Base-by-base conservation (phyloP, 1,284 basidiomycete species). In the Singerocomus rubriflavus region DNA sequence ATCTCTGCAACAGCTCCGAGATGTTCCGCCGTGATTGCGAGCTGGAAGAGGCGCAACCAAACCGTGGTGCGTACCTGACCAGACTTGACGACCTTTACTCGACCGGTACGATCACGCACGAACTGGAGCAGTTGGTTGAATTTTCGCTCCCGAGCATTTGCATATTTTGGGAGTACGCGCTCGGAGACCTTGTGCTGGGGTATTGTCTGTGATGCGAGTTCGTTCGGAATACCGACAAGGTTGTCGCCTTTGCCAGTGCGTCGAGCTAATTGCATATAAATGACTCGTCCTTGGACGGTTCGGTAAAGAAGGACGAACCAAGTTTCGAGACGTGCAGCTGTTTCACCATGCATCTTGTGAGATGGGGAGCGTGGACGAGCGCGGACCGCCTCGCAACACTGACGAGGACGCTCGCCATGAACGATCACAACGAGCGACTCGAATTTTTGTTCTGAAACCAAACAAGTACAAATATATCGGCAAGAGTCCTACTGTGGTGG, bases 41-140 rank as follows among this genome's bases (percentile, higher is more conserved):
- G 73, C 46, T 73, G 66, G 48, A 82, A 69, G 17, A 83, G 70
- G 43, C 77, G 73, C 21, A 70, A 61, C 75, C 79, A 82, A 11
- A 71, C 69, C 4, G 52, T 57, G 9, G 55, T 31, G 25, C 65
- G 48, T 34, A 68, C 66, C 47, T 66, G 64, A 3, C 65, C 64
- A 30, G 59, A 55, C 41, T 64, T 67, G 50, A 66, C 50, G 17
- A 59, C 56, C 31, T 60, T 69, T 13, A 55, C 44, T 32, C 57
- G 54, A 21, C 64, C 67, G 1, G 59, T 67, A n/a, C 65, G 66
- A 32, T 68, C 59, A 25, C 48, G 53, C 31, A 68, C 58, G 32
- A 67, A 66, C 50, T 67, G 52, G 1, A 70, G 49, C 2, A 56
- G 53, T 13, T 58, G 26, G 3, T 54, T 25, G 14, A 68, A 66